These are phyloP conservation scores for Penicillium salamii DNA, from an alignment of 495 filamentous ascomycete species.

Conservation along the genomic window DNA sequence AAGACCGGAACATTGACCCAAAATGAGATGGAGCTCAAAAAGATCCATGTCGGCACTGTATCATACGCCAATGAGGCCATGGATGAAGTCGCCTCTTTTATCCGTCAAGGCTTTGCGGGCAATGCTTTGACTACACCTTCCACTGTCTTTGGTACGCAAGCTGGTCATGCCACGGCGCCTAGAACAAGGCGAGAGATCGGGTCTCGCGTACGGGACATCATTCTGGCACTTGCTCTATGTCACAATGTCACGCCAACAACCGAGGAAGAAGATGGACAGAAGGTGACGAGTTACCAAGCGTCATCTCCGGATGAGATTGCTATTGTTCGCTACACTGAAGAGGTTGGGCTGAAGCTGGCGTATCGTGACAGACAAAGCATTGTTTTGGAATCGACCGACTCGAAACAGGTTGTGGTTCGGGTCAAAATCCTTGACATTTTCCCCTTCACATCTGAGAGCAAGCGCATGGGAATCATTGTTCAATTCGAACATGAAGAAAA, in stretches of 20 bases:
- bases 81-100: conserved; percentile 89
- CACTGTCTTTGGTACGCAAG: conserved; percentile 56
- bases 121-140: conserved; percentile 69
- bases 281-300: conserved; percentile 87
- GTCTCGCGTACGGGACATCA: conserved; percentile 83
- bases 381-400: conserved; percentile 73
- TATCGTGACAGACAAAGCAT: conserved; percentile 87
- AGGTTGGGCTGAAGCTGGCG: conserved; percentile 78
- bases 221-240: conserved; percentile 87
- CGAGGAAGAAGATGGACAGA: conserved; percentile 74
- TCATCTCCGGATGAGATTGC: conserved; percentile 98
- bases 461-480: conserved; percentile 97
- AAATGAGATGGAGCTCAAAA: conserved; percentile 98
- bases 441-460: conserved; percentile 95
- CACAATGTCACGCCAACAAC: conserved; percentile 96
- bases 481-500: conserved; percentile 63
- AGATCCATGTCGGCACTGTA: conserved; percentile 96
- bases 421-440: conserved; percentile 92
- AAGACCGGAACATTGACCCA: conserved; percentile 97
- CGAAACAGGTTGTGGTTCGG: conserved; percentile 73
- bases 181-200: conserved; percentile 90
- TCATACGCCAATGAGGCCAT: conserved; percentile 98
- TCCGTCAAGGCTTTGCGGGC: conserved; percentile 73
- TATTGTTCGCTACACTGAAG: conserved; percentile 94
- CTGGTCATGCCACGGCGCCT: conserved; percentile 60